Evolutionary conservation across 768 basidiomycete genomes (phyloP).

Genomic region (Tricholoma terreum): DNA sequence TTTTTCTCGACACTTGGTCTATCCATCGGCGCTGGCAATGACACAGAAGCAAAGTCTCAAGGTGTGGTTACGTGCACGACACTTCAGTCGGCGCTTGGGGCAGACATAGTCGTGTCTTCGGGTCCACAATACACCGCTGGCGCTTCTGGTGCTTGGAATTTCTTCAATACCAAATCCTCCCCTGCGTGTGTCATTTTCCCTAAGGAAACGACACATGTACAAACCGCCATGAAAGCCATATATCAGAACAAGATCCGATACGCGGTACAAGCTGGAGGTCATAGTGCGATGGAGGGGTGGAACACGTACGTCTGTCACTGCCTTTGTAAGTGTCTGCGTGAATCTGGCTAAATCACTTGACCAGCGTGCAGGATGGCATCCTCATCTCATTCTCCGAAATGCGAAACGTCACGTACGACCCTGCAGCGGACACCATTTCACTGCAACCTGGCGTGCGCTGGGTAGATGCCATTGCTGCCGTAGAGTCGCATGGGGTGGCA

Average conservation of each 20-base stretch:
- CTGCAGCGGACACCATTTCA: slow-evolving; percentile 32
- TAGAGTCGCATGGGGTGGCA: slow-evolving; percentile 41
- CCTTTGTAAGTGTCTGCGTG: neutral
- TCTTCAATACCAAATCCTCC: slow-evolving; percentile 28
- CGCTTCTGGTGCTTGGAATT: slow-evolving; percentile 24
- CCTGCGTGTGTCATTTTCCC: slow-evolving; percentile 40
- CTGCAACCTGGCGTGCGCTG: slow-evolving; percentile 40
- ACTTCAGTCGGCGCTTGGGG: too few relatives aligned
- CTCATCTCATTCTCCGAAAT: slow-evolving; percentile 38
- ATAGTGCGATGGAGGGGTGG: slow-evolving; percentile 40
- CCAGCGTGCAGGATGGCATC: slow-evolving; percentile 36
- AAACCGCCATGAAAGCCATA: slow-evolving; percentile 35
- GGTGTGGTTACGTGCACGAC: too few relatives aligned
- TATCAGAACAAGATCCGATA: slow-evolving; percentile 32
- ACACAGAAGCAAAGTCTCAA: too few relatives aligned
- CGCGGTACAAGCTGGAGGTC: slow-evolving; percentile 41
- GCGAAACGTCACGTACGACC: slow-evolving; percentile 35
- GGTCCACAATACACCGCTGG: too few relatives aligned
- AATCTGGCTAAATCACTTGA: neutral
- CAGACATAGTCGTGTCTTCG: too few relatives aligned
- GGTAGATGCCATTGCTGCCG: slow-evolving; percentile 33
- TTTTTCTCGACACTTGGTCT: too few relatives aligned
- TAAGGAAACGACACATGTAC: slow-evolving; percentile 28
- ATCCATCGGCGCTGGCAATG: too few relatives aligned
- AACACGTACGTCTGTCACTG: slow-evolving; percentile 31